Evolutionary conservation across 169 alveolate genomes (phyloP), one percentile per base, ranked within the genome.

Genomic region (Eimeria mitis): DNA sequence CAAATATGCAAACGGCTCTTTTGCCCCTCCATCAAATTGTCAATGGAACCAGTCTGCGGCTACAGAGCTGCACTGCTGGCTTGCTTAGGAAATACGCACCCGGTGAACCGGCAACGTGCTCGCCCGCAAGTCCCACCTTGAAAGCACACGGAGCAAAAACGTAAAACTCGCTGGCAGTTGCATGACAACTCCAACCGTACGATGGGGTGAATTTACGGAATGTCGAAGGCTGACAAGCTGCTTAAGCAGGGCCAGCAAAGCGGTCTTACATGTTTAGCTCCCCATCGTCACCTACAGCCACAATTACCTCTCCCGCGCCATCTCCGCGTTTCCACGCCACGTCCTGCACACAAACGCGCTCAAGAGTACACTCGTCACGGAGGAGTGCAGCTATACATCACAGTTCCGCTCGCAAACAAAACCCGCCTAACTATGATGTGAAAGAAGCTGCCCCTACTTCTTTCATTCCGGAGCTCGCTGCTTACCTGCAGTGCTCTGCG

Each of bases 201-300:
- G 52, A 34, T 34, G 28, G 34, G 9, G 25, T 28, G 9, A 34
- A 70, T 28, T 14, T n/a, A 65, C 44, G 52, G 79, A 0, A 34
- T 37, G 25, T 70, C 5, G 49, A 31, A 34, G 52, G 49, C n/a
- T 1, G 25, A 11, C 25, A 34, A 70, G 23, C 49, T 37, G 76
- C 19, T 28, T 70, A 34, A 4, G 47, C 73, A 16, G 37, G 68
- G 9, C 47, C 68, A 4, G 34, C 70, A 34, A 28, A 25, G 61
- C 79, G 3, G 37, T 11, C 95, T 76, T 68, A 92, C 96, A 92
- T 81, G 96, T 68, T 92, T 70, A 92, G 23, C 49, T 65, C 63
- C 37, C 96, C 96, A 76, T 92, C 96, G 92, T 92, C 96, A 4
- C 96, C 96, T 13, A 92, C 91, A 25, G 91, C 96, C 49, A 92